Base-by-base conservation (phyloP, 805 yeast species). In the Clavispora carvajalis region DNA sequence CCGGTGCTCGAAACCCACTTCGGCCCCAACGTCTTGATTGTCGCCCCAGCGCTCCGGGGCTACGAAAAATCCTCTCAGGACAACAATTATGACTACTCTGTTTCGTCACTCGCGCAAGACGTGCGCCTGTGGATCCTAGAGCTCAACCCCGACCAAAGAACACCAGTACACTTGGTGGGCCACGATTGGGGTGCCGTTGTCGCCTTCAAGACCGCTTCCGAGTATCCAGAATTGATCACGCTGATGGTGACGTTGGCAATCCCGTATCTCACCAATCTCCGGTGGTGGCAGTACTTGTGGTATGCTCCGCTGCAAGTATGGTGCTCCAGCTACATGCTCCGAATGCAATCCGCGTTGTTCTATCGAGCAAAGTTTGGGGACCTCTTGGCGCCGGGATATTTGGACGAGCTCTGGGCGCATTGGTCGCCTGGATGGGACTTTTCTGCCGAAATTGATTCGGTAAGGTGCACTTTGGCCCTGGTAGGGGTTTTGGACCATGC, bases 171-270 rank as follows among this genome's bases (percentile, higher is more conserved):
- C 45, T 41, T 68, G 26, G 57, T 68, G 12, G 72, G 72, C 18
- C 73, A 68, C 47, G 73, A 68, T 48, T 68, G 73, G 73, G 73
- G 73, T 16, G 71, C 73, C 8, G 48, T 65, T 15, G 57, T 60
- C 22, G 47, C 66, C 6, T 65, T 55, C 49, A 63, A 63, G 43
- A 51, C 67, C 3, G 65, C 70, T 3, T 46, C 55, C 16, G 37
- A 56, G 34, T 66, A 58, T 37, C 73, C 73, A 1, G 63, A 63
- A 5, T 36, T 55, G 33, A 45, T 68, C 15, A 48, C 63, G 2
- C 59, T 67, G 11, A 49, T 58, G 39, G 63, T 55, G 10, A 55
- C 67, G n/a, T 41, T 67, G 52, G 70, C 71, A 5, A 67, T 67
- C 39, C 73, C 73, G 7, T 63, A 63, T 40, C 16, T 66, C 12